Conservation (phyloP, 805 yeast genomes). For the Yarrowia hollandica region DNA sequence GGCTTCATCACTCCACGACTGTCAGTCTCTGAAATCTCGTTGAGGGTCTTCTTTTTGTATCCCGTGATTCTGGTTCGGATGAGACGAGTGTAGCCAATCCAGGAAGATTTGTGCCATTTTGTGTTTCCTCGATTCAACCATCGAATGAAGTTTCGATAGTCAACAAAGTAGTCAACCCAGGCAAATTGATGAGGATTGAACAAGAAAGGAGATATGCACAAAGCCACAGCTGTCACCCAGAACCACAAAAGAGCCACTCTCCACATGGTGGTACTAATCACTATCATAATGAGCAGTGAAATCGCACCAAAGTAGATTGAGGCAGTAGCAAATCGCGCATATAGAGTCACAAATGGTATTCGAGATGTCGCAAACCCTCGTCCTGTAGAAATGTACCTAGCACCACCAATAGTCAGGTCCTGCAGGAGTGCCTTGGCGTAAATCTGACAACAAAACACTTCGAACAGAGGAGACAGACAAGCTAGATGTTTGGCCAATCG, state of each 20-base stretch:
- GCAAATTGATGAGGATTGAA: conserved; percentile 95
- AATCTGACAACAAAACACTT: conserved; percentile 74
- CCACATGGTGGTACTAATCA: conserved; percentile 65
- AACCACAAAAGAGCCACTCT: conserved; percentile 86
- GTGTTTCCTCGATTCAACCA: conserved; percentile 75
- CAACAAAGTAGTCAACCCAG: conserved; percentile 84
- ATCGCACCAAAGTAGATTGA: conserved; percentile 64
- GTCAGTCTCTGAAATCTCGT: conserved; percentile 54
- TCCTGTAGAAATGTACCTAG: conserved; percentile 78
- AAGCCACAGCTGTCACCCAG: conserved; percentile 84
- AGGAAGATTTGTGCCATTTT: conserved; percentile 56
- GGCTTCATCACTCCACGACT: conserved; percentile 48
- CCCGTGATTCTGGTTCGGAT: conserved; percentile 83
- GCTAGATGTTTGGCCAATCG: conserved; percentile 65
- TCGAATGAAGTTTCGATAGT: conserved; percentile 75
- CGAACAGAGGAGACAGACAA: conserved; percentile 75
- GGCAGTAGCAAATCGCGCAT: conserved; percentile 67
- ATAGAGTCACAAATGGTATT: conserved; percentile 62
- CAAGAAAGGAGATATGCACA: conserved; percentile 81
- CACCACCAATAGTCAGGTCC: conserved; percentile 76
- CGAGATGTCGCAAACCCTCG: conserved; percentile 79
- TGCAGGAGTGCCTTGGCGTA: conserved; percentile 69
- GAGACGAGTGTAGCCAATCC: conserved; percentile 65
- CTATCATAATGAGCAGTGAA: conserved; percentile 53
- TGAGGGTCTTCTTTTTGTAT: conserved; percentile 61